Base-by-base conservation (phyloP, 2,329 filamentous ascomycete species). In the Dothistroma septosporum region DNA sequence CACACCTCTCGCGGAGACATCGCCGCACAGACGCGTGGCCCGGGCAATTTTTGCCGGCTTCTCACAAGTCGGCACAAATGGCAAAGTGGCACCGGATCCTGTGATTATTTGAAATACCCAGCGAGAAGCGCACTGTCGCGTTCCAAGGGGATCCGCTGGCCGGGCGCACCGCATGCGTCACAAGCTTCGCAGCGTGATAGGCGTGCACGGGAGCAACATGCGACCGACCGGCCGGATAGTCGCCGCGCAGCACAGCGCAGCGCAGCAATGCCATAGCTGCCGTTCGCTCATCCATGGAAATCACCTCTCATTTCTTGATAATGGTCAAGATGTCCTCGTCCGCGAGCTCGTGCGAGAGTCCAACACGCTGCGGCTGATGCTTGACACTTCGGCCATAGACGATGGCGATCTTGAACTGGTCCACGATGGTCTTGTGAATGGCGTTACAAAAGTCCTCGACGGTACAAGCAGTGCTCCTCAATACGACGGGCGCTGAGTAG, bases 371-470 rank as follows among this genome's bases (percentile, higher is more conserved):
- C 66, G 94, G 94, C 79, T 97, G 94, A 80, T 99, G 94, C 83
- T 97, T 97, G 69, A 97, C 93, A 59, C 92, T 97, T 76, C 93
- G 94, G 69, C 94, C 94, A 76, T 97, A 99, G 47, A 99, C 94
- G 73, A 99, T 88, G 58, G 94, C 94, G 63, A 88, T 86, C 78
- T 93, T 95, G 83, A 99, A 99, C 70, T 96, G 88, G 70, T 99
- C 94, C 59, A 94, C 84, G 74, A 99, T 97, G 59, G 87, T 95
- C 75, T 94, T 91, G 79, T 99, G 94, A 75, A 99, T 99, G 68
- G 91, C 85, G 79, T 97, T 96, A 79, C 94, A 99, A 77, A 99
- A 99, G 75, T 97, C 94, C 78, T 99, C 94, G 49, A 99, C 87
- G 1, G 92, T 97, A 76, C 89, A 95, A 68, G 87, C 88, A 56